These are phyloP conservation scores for Wickerhamomyces kurtzmanii DNA, from an alignment of 805 yeast species.

Conservation along the genomic window DNA sequence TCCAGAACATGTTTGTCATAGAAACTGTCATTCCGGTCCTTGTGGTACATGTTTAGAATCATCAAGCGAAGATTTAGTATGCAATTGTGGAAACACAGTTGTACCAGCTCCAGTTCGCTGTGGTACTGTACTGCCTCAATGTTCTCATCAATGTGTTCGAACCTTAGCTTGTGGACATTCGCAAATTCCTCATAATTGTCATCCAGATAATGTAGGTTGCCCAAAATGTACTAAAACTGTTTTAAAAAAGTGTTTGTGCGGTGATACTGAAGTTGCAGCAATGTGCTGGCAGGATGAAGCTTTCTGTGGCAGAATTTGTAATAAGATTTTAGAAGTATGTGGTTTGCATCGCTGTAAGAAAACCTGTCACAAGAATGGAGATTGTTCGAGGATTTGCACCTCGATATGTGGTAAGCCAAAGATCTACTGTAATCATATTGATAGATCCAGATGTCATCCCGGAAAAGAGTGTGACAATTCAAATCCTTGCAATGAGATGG, in stretches of 20 bases:
- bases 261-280: slow-evolving; percentile 42
- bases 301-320: slow-evolving; percentile 64
- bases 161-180: slow-evolving; percentile 58
- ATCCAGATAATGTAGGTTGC: slow-evolving; percentile 51
- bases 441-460: slow-evolving; percentile 58
- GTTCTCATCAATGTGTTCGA: slow-evolving; percentile 57
- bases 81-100: slow-evolving; percentile 75
- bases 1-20: slow-evolving; percentile 47
- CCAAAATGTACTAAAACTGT: slow-evolving; percentile 69
- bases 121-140: slow-evolving; percentile 58
- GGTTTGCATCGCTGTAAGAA: slow-evolving; percentile 45
- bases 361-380: slow-evolving; percentile 46
- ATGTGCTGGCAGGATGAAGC: slow-evolving; percentile 61
- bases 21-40: slow-evolving; percentile 70
- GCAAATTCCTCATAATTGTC: slow-evolving; percentile 66
- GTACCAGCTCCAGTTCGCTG: slow-evolving; percentile 80
- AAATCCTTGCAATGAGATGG: slow-evolving; percentile 38
- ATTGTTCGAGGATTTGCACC: slow-evolving; percentile 52
- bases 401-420: slow-evolving; percentile 46
- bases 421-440: slow-evolving; percentile 57
- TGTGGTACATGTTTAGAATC: slow-evolving; percentile 79
- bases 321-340: slow-evolving; percentile 29
- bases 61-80: slow-evolving; percentile 65
- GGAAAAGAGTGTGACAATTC: slow-evolving; percentile 41
- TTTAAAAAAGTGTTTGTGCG: slow-evolving; percentile 53